Evolutionary conservation across 495 filamentous ascomycete species (phyloP).

Genomic region (Penicillium goetzii): DNA sequence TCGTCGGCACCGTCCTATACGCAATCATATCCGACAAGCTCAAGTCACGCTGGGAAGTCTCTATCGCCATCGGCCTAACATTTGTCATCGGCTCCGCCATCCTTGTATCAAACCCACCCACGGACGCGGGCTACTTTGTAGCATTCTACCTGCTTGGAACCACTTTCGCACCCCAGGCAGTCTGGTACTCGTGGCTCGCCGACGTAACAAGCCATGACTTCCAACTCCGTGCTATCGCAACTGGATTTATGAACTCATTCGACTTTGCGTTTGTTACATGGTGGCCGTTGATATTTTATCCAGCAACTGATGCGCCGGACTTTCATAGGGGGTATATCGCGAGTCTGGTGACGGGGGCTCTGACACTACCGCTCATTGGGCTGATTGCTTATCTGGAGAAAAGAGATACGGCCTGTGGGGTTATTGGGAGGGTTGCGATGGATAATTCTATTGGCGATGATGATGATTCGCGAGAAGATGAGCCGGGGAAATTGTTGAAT

Average conservation of each 20-base stretch:
- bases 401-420: slow-evolving; percentile 32
- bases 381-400: slow-evolving; percentile 37
- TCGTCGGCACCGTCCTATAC: slow-evolving; percentile 37
- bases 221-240: slow-evolving; percentile 40
- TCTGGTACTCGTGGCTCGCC: slow-evolving; percentile 46
- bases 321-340: slow-evolving; percentile 41
- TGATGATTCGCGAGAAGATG: slow-evolving; percentile 5
- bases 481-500: neutral
- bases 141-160: slow-evolving; percentile 42
- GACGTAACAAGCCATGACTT: slow-evolving; percentile 41
- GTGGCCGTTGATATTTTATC: slow-evolving; percentile 45
- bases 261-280: slow-evolving; percentile 44
- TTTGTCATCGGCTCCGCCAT: slow-evolving; percentile 40
- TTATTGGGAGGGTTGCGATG: slow-evolving; percentile 26
- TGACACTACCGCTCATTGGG: slow-evolving; percentile 37
- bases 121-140: slow-evolving; percentile 36
- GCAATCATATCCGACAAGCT: slow-evolving; percentile 42
- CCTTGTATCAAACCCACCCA: slow-evolving; percentile 31
- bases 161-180: slow-evolving; percentile 40
- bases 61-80: slow-evolving; percentile 37
- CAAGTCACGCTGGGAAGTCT: slow-evolving; percentile 41
- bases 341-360: slow-evolving; percentile 36
- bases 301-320: slow-evolving; percentile 39
- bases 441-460: slow-evolving; percentile 3
- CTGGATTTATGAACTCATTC: slow-evolving; percentile 45